These are phyloP conservation scores for Candida methanosorbosa DNA, from an alignment of 805 yeast species.

Conservation along the genomic window DNA sequence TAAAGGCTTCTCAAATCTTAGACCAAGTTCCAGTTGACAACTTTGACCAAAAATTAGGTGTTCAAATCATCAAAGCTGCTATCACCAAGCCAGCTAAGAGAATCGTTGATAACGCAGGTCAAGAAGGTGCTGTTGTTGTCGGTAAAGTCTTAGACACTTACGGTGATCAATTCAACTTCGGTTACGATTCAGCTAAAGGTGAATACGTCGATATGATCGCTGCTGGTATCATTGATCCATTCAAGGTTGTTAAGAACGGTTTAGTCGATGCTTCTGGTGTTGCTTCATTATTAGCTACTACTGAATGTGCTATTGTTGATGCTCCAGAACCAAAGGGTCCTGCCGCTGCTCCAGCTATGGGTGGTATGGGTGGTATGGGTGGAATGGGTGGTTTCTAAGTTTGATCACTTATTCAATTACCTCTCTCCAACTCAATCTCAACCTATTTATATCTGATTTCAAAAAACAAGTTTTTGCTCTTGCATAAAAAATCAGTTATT, in stretches of 20 bases:
- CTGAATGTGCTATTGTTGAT: constrained; percentile 96
- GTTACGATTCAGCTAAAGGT: constrained; percentile 89
- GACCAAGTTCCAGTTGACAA: constrained; percentile 66
- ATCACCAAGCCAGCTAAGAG: constrained; percentile 93
- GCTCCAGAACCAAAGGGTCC: constrained; percentile 75
- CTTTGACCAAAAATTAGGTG: constrained; percentile 96
- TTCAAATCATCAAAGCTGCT: constrained; percentile 85
- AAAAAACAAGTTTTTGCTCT: too few species aligned
- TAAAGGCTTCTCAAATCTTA: constrained; percentile 79
- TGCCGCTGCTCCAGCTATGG: constrained; percentile 47
- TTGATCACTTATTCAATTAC: not conserved
- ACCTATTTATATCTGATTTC: not conserved
- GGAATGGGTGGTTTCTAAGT: constrained; percentile 24
- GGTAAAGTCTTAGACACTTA: constrained; percentile 66
- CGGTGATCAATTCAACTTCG: constrained; percentile 72
- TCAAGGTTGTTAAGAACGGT: constrained; percentile 95
- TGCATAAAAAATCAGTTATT: too few species aligned
- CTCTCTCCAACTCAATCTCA: not conserved
- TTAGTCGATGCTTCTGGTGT: constrained; percentile 96
- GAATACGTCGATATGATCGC: constrained; percentile 93
- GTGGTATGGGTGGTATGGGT: constrained; percentile 61
- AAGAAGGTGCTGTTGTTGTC: constrained; percentile 93
- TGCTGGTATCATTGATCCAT: constrained; percentile 97
- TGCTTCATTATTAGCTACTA: constrained; percentile 93
- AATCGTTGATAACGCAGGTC: constrained; percentile 94